These are phyloP conservation scores for Monascus ruber DNA, from an alignment of 2,329 filamentous ascomycete genomes.

Conservation along the genomic window DNA sequence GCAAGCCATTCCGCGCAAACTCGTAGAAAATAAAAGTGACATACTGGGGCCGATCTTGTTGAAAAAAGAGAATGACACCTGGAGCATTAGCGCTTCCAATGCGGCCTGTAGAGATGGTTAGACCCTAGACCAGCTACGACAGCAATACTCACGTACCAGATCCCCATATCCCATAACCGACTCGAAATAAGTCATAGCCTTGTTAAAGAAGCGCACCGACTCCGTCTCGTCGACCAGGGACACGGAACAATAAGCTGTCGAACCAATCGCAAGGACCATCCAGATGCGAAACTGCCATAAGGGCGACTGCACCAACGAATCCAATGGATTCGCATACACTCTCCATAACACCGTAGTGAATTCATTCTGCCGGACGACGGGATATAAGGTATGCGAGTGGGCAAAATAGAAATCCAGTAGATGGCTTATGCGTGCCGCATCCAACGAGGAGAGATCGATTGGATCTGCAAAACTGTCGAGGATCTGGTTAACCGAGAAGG, in stretches of 20 bases:
- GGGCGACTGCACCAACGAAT: slow-evolving; percentile 19
- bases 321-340: slow-evolving; percentile 19
- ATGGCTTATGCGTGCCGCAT: slow-evolving; percentile 17
- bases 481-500: slow-evolving; percentile 1
- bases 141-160: slow-evolving; percentile 20
- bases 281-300: slow-evolving; percentile 33
- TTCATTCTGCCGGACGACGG: slow-evolving; percentile 28
- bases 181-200: slow-evolving; percentile 34
- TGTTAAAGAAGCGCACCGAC: slow-evolving; percentile 33
- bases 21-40: slow-evolving; percentile 3
- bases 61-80: slow-evolving; percentile 40
- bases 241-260: slow-evolving; percentile 35
- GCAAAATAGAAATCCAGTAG: slow-evolving; percentile 37
- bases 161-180: slow-evolving; percentile 27
- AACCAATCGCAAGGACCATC: slow-evolving; percentile 40
- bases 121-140: not conserved
- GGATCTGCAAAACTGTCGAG: slow-evolving; percentile 3
- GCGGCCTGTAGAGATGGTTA: slow-evolving; percentile 20
- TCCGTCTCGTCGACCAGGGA: slow-evolving; percentile 34
- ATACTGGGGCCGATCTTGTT: slow-evolving; percentile 37
- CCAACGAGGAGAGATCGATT: slow-evolving; percentile 3
- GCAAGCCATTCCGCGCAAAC: not conserved
- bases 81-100: slow-evolving; percentile 34
- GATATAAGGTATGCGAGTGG: slow-evolving; percentile 38
- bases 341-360: slow-evolving; percentile 21